A percentile compares a stretch with the other conserved stretches of the same genome.
phyloP scores from a whole-genome alignment of 345 rosid genomes.

The Eutrema japonicum region DNA sequence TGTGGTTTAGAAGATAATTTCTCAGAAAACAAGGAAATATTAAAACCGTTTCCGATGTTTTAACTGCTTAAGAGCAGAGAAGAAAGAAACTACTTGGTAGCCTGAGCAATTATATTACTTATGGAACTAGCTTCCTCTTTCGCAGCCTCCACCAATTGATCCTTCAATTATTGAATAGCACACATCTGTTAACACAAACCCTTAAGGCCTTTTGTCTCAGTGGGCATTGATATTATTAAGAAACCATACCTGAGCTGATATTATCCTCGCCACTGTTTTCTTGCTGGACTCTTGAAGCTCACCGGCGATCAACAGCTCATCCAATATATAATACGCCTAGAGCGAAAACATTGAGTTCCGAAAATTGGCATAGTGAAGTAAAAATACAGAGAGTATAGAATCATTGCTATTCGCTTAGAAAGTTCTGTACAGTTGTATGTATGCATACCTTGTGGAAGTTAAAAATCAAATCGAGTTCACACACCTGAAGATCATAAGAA shows the following conservation, averaged over 20 bases:
- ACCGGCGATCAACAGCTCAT: slow-evolving; percentile 92
- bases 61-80: neutral
- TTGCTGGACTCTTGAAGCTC: slow-evolving; percentile 99
- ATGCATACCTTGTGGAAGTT: slow-evolving; percentile 87
- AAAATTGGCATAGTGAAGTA: neutral
- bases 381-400: neutral
- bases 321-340: slow-evolving; percentile 92
- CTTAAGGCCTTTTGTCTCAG: neutral
- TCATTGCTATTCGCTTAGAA: neutral
- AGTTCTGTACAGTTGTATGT: slow-evolving; percentile 9
- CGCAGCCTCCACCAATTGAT: slow-evolving; percentile 93
- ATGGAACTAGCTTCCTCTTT: slow-evolving; percentile 93
- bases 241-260: slow-evolving; percentile 79
- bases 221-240: neutral
- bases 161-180: slow-evolving; percentile 52
- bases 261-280: slow-evolving; percentile 84
- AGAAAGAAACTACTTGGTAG: slow-evolving; percentile 67
- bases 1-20: slow-evolving; percentile 1
- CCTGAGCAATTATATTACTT: slow-evolving; percentile 94
- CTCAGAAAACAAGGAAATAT: neutral
- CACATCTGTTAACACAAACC: neutral
- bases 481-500: slow-evolving; percentile 60
- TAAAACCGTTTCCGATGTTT: slow-evolving; percentile 28
- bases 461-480: slow-evolving; percentile 95
- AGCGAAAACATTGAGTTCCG: slow-evolving; percentile 30